Evolutionary conservation across 768 basidiomycete genomes (phyloP).

Genomic region (Leccinum imitatum): DNA sequence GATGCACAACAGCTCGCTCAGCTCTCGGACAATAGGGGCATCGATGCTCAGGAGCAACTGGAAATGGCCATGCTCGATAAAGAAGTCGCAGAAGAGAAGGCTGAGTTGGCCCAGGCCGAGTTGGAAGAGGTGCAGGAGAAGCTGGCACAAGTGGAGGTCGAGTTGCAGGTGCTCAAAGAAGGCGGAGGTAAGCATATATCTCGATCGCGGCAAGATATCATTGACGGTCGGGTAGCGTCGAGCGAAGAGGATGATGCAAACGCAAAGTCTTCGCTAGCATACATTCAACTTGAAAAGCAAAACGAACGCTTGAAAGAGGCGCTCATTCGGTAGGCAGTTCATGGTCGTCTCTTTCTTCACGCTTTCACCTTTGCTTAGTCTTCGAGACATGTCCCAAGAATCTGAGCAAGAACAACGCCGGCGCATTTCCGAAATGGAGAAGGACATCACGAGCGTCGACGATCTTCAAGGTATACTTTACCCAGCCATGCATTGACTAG

Average conservation of each 20-base stretch:
- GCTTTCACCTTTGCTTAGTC: conserved; percentile 38
- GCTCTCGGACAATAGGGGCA: conserved; percentile 64
- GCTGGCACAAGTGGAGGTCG: conserved; percentile 77
- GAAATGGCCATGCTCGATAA: conserved; percentile 96
- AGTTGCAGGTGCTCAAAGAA: conserved; percentile 75
- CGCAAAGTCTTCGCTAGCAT: conserved; percentile 60
- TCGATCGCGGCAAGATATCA: not conserved
- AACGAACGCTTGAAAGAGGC: conserved; percentile 96
- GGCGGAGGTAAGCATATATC: conserved; percentile 35
- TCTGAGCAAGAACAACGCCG: conserved; percentile 81
- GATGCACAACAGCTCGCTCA: conserved; percentile 76
- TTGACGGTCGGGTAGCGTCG: conserved; percentile 16
- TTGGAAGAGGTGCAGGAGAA: conserved; percentile 78
- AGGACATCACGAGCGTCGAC: conserved; percentile 74
- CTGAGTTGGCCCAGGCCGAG: conserved; percentile 76
- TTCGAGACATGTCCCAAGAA: conserved; percentile 87
- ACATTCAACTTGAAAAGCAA: conserved; percentile 92
- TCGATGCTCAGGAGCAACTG: conserved; percentile 84
- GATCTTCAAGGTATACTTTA: conserved; percentile 70
- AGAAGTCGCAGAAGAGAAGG: conserved; percentile 93
- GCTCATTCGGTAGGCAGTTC: conserved; percentile 61
- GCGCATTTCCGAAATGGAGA: conserved; percentile 86
- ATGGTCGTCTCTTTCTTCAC: not conserved
- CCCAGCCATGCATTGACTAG: not conserved
- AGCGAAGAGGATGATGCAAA: conserved; percentile 33